A percentile compares a stretch with the other conserved stretches of the same genome.
These are phyloP conservation scores for Aureobasidium mangrovei DNA, from an alignment of 2,329 filamentous ascomycete species.

Conservation along the genomic window DNA sequence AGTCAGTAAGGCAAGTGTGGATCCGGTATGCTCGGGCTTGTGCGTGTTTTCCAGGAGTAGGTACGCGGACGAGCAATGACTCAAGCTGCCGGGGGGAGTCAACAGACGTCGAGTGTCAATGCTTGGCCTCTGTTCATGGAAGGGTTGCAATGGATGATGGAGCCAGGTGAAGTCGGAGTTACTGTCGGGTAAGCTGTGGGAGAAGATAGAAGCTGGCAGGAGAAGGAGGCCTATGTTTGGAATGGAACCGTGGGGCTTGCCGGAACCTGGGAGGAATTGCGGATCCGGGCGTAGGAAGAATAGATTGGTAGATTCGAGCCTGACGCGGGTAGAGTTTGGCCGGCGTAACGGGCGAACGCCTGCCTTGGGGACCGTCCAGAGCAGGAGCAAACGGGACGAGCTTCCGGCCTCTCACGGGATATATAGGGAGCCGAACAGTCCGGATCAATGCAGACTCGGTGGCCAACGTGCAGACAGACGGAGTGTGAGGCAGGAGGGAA, in stretches of 20 bases:
- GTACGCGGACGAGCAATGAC: neutral
- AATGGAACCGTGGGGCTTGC: slow-evolving; percentile 5
- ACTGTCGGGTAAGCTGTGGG: neutral
- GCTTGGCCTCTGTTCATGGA: neutral
- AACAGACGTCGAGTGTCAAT: neutral
- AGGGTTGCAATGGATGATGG: too few species aligned
- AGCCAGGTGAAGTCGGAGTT: too few species aligned
- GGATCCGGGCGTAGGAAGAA: slow-evolving; percentile 7
- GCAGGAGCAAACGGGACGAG: neutral
- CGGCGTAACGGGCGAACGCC: slow-evolving; percentile 12
- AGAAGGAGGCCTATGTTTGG: slow-evolving; percentile 13
- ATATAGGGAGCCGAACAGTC: neutral
- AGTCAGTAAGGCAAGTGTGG: neutral
- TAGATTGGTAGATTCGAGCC: slow-evolving; percentile 13
- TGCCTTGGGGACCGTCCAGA: slow-evolving; percentile 5
- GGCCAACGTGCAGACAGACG: neutral
- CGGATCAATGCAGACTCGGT: neutral
- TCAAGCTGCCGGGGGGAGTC: neutral
- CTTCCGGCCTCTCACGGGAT: too few species aligned
- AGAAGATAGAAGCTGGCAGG: neutral
- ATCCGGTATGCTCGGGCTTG: neutral
- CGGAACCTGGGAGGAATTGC: slow-evolving; percentile 2
- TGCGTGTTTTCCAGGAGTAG: neutral
- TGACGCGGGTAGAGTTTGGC: slow-evolving; percentile 10
- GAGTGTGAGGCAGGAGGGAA: neutral